Percentiles rank a stretch among this genome's conserved stretches.
Evolutionary conservation across 1,139 yeast species (phyloP).

Genomic region (Debaryomycetaceae sp.): DNA sequence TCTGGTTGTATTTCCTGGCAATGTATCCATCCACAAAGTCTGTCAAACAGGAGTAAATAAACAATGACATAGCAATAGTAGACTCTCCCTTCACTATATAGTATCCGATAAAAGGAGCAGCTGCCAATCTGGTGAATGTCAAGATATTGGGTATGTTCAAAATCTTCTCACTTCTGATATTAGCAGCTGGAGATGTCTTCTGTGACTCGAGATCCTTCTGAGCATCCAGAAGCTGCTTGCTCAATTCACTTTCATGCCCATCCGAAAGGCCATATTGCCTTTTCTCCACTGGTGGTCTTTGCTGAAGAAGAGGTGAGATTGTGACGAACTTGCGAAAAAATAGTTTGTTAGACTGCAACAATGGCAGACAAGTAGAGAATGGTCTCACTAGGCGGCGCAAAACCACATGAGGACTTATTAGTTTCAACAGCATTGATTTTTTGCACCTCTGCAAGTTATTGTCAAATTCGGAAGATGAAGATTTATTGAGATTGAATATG

Average conservation of each 20-base stretch:
- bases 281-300: no score
- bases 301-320: not conserved
- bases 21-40: conserved; percentile 90
- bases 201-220: no score
- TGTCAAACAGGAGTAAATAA: conserved; percentile 82
- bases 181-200: not conserved
- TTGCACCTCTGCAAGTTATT: not conserved
- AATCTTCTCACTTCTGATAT: not conserved
- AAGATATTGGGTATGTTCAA: conserved; percentile 76
- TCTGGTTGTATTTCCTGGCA: conserved; percentile 75
- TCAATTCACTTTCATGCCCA: no score
- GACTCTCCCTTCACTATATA: conserved; percentile 62
- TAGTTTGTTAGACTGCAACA: not conserved
- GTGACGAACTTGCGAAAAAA: not conserved
- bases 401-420: not conserved
- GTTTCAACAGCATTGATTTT: not conserved
- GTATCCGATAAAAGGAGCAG: conserved; percentile 85
- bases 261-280: no score
- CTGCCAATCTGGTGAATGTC: conserved; percentile 70
- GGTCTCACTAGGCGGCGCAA: not conserved
- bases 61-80: conserved; percentile 63
- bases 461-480: not conserved
- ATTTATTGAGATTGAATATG: not conserved
- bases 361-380: not conserved
- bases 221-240: no score